phyloP scores from a whole-genome alignment of 164 flowering plant species.

The Nymphaea thermarum region DNA sequence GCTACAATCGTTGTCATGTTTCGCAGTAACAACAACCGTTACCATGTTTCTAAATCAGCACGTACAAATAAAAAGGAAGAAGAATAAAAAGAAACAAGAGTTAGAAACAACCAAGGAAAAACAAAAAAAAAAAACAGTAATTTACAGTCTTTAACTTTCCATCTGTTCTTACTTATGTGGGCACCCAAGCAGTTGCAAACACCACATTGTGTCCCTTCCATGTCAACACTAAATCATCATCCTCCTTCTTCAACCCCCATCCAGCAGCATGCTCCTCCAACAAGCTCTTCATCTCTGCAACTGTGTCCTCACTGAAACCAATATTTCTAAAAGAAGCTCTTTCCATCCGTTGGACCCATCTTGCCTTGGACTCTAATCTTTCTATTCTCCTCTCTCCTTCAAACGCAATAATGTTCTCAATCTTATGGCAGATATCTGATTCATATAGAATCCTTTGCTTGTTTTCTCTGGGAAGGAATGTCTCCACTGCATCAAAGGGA shows the following conservation, averaged over 20 bases:
- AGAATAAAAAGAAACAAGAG: too few species aligned
- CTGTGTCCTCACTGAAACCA: constrained; percentile 50
- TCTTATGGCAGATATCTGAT: constrained; percentile 73
- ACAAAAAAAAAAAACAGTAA: too few species aligned
- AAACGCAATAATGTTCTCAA: constrained; percentile 70
- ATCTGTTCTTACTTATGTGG: constrained; percentile 8
- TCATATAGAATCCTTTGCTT: constrained; percentile 79
- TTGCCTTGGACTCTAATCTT: constrained; percentile 52
- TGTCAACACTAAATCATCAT: constrained; percentile 63
- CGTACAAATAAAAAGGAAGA: too few species aligned
- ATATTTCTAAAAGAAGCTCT: constrained; percentile 38
- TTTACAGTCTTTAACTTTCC: too few species aligned
- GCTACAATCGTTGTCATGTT: too few species aligned
- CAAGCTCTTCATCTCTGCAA: constrained; percentile 62
- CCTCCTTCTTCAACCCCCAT: constrained; percentile 90
- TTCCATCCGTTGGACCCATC: constrained; percentile 81
- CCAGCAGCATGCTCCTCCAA: constrained; percentile 94
- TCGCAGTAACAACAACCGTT: too few species aligned
- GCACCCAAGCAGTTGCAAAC: constrained; percentile 85
- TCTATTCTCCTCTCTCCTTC: constrained; percentile 69
- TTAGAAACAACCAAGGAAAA: too few species aligned
- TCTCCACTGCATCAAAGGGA: constrained; percentile 73
- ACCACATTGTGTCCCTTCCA: constrained; percentile 98
- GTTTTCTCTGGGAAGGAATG: constrained; percentile 57
- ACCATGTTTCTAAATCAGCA: too few species aligned